These are phyloP conservation scores for Podaxis mareebaensis DNA, from an alignment of 768 basidiomycete genomes.

Conservation along the genomic window DNA sequence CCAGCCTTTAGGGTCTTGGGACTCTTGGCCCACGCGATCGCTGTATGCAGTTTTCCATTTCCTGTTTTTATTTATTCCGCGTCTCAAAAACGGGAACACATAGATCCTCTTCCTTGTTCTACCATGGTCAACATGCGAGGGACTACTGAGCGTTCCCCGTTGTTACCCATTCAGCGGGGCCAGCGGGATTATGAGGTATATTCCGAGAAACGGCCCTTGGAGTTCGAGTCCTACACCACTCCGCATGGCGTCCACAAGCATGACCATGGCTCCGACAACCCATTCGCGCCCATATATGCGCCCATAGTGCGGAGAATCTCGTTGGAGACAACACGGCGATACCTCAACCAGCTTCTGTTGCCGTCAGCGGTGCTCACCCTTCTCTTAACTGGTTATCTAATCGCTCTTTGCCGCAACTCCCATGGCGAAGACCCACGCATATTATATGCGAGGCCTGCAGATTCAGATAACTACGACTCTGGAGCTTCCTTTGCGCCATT, in stretches of 20 bases:
- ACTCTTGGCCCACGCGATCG: neutral
- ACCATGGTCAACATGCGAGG: neutral
- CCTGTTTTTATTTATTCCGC: neutral
- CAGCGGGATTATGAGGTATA: neutral
- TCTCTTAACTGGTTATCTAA: neutral
- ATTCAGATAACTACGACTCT: slow-evolving; percentile 3
- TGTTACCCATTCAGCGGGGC: neutral
- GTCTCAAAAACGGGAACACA: neutral
- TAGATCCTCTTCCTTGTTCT: neutral
- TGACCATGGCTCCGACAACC: neutral
- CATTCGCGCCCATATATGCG: neutral
- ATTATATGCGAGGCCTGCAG: neutral
- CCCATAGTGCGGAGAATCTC: neutral
- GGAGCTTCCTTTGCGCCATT: slow-evolving; percentile 13
- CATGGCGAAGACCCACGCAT: neutral
- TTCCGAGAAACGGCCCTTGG: neutral
- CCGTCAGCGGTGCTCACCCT: neutral
- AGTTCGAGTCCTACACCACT: neutral
- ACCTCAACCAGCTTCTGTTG: neutral
- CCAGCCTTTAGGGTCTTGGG: too few species aligned
- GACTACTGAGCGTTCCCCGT: neutral
- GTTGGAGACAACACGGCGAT: neutral
- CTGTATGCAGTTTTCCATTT: neutral
- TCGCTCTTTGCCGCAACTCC: neutral
- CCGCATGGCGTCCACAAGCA: neutral